Evolutionary conservation across 495 filamentous ascomycete species (phyloP).

Genomic region (Staphylotrichum tortipilum): DNA sequence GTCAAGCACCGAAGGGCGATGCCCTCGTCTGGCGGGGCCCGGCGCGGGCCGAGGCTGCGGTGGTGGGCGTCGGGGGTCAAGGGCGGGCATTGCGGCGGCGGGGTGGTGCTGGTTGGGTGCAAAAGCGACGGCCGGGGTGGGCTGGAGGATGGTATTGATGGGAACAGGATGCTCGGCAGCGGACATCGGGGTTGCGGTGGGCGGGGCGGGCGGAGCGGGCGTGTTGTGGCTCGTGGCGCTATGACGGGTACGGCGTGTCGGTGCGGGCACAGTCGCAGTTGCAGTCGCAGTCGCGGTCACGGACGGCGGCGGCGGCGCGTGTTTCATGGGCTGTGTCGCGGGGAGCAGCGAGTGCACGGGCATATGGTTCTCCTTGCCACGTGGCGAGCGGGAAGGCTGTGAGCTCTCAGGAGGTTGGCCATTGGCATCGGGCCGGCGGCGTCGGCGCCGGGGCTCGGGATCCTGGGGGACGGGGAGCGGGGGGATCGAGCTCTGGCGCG

Average conservation of each 20-base stretch:
- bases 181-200: not conserved
- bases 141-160: too few species aligned
- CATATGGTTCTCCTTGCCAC: constrained; percentile 27
- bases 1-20: not conserved
- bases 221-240: constrained; percentile 3
- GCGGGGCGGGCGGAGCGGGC: not conserved
- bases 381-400: not conserved
- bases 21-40: not conserved
- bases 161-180: too few species aligned
- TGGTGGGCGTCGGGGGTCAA: not conserved
- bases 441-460: constrained; percentile 31
- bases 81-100: not conserved
- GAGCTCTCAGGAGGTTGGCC: not conserved
- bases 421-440: constrained; percentile 18
- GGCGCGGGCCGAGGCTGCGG: not conserved
- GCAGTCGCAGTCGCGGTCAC: too few species aligned
- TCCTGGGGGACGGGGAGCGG: constrained; percentile 23
- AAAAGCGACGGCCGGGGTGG: not conserved
- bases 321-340: too few species aligned
- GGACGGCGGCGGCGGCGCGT: too few species aligned
- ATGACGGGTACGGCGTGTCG: constrained; percentile 17
- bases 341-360: constrained; percentile 16
- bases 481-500: constrained; percentile 32
- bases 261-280: too few species aligned
- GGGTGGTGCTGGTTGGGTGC: not conserved